Base-by-base conservation (phyloP, 352 stramenopile species). In the Phytophthora capsici region DNA sequence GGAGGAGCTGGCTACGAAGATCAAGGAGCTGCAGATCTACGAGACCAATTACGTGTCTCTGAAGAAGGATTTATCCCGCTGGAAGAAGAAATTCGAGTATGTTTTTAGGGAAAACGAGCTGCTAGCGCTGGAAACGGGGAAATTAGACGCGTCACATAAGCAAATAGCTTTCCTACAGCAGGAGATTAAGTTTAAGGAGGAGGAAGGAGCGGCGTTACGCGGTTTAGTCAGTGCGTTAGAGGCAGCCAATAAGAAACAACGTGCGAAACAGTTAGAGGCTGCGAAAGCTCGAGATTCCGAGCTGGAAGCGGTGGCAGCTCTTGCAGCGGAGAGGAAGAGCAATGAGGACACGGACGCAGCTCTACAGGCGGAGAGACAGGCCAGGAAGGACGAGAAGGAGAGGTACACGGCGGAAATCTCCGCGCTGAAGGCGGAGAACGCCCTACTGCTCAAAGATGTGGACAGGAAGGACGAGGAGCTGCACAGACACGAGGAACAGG, bases 41-140 rank as follows among this genome's bases (percentile, higher is more conserved):
- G 86, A 94, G 74, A 63, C 57, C 54, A 91, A 92, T 64, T 94
- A 92, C 69, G 73, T 89, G 44, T 62, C 78, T 38, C 77, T 88
- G 34, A 93, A 93, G 69, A 90, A 90, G 64, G 86, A 95, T 48
- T 62, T 91, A 5, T 41, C 73, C 50, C 81, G 83, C 58, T 95
- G 86, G 86, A 95, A 93, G 66, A 93, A 93, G 41, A 95, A 93
- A 51, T 95, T 93, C 57, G 84, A 95, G 67, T 93, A 89, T 56
- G 85, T 95, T 16, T 93, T 95, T 57, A 73, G 84, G 41, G 86
- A 95, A 65, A 95, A 95, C 67, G 86, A 95, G 68, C 72, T 95
- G 59, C 57, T 95, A 36, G 89, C 83, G 52, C 74, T 93, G 23
- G 86, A 95, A 57, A 91, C 83, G n/a, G 78, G 79, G 25, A 95